Percentiles rank a stretch among this genome's conserved stretches.
These are phyloP conservation scores for Phytophthora sp. DNA, from an alignment of 352 stramenopile genomes.

Conservation along the genomic window DNA sequence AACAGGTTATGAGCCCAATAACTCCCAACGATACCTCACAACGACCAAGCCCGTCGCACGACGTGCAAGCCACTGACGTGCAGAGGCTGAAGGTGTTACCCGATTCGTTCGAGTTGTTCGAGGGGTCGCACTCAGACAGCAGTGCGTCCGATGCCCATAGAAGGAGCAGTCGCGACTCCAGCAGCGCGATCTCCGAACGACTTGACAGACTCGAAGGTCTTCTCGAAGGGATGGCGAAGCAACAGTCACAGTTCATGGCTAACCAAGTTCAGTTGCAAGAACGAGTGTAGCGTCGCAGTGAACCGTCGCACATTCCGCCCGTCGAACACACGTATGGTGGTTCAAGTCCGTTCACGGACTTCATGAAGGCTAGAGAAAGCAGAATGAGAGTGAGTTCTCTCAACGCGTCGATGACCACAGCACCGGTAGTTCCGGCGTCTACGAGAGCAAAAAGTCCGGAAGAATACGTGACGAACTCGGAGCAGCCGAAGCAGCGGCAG, in stretches of 20 bases:
- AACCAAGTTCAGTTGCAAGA: no score
- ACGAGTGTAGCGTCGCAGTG: no score
- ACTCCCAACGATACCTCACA: neutral
- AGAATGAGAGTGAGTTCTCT: neutral
- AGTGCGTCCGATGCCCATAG: neutral
- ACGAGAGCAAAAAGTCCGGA: no score
- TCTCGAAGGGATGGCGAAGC: no score
- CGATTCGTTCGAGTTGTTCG: no score
- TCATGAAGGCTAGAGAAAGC: neutral
- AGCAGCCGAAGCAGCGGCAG: neutral
- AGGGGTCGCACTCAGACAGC: neutral
- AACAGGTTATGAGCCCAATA: neutral
- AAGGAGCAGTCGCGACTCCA: neutral
- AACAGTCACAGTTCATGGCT: no score
- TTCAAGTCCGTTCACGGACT: neutral
- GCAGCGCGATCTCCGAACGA: neutral
- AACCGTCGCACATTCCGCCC: no score
- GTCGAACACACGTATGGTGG: no score
- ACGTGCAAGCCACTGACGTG: neutral
- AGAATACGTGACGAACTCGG: neutral
- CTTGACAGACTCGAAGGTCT: neutral
- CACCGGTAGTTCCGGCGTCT: neutral
- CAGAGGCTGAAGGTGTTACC: neutral
- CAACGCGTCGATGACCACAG: neutral
- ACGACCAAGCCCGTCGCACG: neutral